A percentile compares a stretch with the other conserved stretches of the same genome.
Evolutionary conservation across 805 yeast genomes (phyloP).

Genomic region (Nadsonia fulvescens): DNA sequence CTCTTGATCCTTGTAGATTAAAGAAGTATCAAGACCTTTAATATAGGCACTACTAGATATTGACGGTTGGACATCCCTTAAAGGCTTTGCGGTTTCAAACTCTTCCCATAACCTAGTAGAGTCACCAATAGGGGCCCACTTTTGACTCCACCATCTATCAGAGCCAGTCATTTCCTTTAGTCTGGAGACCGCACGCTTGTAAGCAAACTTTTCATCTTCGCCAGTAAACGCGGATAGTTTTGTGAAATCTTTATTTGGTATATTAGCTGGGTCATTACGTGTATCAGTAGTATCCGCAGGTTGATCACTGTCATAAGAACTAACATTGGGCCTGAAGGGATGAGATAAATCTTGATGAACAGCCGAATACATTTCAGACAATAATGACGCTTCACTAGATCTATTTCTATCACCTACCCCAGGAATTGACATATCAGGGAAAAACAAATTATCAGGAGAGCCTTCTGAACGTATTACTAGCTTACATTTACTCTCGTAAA

Average conservation of each 20-base stretch:
- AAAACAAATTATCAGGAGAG: slow-evolving; percentile 35
- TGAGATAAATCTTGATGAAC: slow-evolving; percentile 39
- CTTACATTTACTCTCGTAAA: slow-evolving; percentile 50
- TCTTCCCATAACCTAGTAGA: slow-evolving; percentile 43
- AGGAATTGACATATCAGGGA: slow-evolving; percentile 28
- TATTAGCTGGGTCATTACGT: slow-evolving; percentile 10
- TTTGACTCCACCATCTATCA: slow-evolving; percentile 29
- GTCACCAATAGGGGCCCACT: slow-evolving; percentile 39
- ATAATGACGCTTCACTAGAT: slow-evolving; percentile 22
- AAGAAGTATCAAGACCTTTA: slow-evolving; percentile 4
- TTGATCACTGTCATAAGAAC: slow-evolving; percentile 27
- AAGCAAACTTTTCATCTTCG: slow-evolving; percentile 62
- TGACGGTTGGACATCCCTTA: slow-evolving; percentile 15
- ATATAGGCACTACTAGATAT: slow-evolving; percentile 12
- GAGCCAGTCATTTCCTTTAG: slow-evolving; percentile 40
- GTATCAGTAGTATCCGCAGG: slow-evolving; percentile 11
- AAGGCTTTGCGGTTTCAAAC: slow-evolving; percentile 6
- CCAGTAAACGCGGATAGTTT: slow-evolving; percentile 47
- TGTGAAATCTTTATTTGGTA: slow-evolving; percentile 29
- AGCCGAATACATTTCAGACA: slow-evolving; percentile 52
- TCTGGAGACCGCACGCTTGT: slow-evolving; percentile 50
- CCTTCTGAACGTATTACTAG: slow-evolving; percentile 34
- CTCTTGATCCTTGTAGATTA: slow-evolving; percentile 3
- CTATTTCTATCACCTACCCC: too few species aligned
- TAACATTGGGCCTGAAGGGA: slow-evolving; percentile 54